phyloP scores from a whole-genome alignment of 2,329 filamentous ascomycete genomes.

The Calonectria montana region DNA sequence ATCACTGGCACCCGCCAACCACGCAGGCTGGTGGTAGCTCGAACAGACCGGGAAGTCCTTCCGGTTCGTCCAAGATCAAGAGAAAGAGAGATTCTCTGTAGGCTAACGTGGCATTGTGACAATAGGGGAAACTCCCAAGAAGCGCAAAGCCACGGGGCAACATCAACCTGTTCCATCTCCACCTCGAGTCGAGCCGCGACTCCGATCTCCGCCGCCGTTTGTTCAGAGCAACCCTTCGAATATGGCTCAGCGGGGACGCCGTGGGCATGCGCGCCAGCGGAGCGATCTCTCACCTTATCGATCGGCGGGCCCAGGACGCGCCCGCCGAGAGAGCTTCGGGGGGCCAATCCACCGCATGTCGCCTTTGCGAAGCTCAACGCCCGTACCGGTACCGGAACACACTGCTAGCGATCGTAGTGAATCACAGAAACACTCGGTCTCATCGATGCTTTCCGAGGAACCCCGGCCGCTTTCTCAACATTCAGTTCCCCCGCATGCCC shows the following conservation, averaged over 20 bases:
- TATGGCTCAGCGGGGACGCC: conserved; percentile 38
- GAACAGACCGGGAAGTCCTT: conserved; percentile 78
- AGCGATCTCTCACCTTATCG: conserved; percentile 53
- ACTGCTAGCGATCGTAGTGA: conserved; percentile 42
- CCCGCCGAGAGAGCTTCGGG: conserved; percentile 41
- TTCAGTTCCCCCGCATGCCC: conserved; percentile 19
- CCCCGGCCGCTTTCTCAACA: conserved; percentile 29
- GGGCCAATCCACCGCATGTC: conserved; percentile 40
- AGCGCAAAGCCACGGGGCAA: conserved; percentile 78
- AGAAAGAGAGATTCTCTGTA: conserved; percentile 57
- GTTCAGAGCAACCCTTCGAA: conserved; percentile 43
- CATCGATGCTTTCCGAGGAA: conserved; percentile 46
- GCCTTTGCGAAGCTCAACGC: conserved; percentile 39
- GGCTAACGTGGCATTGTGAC: conserved; percentile 53
- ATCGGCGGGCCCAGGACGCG: conserved; percentile 38
- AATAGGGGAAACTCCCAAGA: conserved; percentile 82
- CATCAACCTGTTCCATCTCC: conserved; percentile 42
- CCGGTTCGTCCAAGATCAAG: conserved; percentile 74
- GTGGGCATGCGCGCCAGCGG: conserved; percentile 50
- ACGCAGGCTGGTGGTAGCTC: conserved; percentile 69
- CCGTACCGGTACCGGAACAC: conserved; percentile 37
- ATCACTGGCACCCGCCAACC: conserved; percentile 89
- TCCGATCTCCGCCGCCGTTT: conserved; percentile 49
- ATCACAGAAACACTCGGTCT: conserved; percentile 48
- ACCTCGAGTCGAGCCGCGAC: conserved; percentile 44